Evolutionary conservation across 768 basidiomycete species (phyloP), one percentile per base, ranked within the genome.

Genomic region (Tulasnella sp.): DNA sequence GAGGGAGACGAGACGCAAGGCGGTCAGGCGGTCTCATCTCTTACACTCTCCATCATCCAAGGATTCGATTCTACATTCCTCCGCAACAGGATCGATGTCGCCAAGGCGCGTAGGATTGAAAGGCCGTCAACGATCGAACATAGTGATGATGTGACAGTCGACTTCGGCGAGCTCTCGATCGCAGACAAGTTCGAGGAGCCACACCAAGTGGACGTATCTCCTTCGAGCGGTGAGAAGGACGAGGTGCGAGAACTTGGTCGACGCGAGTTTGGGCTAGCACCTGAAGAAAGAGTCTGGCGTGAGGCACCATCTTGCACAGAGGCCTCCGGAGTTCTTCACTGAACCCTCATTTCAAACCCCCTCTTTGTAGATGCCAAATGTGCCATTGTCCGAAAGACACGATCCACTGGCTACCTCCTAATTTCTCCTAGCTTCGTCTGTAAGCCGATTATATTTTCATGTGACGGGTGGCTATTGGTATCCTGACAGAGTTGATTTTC

Each of bases 321-420:
- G 21, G n/a, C 27, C 4, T 1, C 24, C 17, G 21, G 11, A 12
- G 4, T 31, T 31, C 52, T 42, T 31, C 30, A 19, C 30, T 41
- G 25, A 17, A n/a, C 15, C 15, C 31, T 31, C 11, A 7, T 24
- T 15, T 53, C 30, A 10, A 5, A 19, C 15, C 54, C 44, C 17
- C 15, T 21, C 9, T 17, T 22, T 48, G 7, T 11, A 56, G 54
- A 48, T 45, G 27, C 54, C 1, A 19, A 27, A 4, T 38, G 38
- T 9, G 45, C 45, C 22, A 27, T 56, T 8, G 54, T 38, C 19
- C 1, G 7, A 22, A 24, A 38, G 17, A 66, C 76, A 4, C 63
- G 67, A 5, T 73, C 71, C 3, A 63, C 68, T 8, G 79, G 79
- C 8, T 73, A 73, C 57, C 70, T 80, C 49, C 73, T 74, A 21